Percentiles rank a stretch among this genome's conserved stretches.
Conservation (phyloP, 2,329 filamentous ascomycete genomes). For the Nigrospora oryzae region DNA sequence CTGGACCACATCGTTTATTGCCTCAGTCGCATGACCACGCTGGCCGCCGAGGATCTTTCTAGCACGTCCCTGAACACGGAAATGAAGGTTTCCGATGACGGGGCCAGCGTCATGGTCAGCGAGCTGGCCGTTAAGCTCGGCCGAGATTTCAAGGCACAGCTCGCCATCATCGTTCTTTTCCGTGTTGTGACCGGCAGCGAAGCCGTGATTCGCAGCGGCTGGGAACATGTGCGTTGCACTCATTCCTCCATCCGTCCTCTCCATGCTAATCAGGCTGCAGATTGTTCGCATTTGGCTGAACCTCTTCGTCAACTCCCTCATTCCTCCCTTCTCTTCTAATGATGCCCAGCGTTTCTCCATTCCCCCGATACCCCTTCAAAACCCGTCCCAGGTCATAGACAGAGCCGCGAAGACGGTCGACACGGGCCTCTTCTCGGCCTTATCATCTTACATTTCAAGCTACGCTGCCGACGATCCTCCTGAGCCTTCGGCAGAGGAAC, state of each 20-base stretch:
- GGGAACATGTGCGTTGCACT: slow-evolving; percentile 58
- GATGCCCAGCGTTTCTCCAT: slow-evolving; percentile 60
- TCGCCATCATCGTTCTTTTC: slow-evolving; percentile 93
- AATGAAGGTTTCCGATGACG: slow-evolving; percentile 83
- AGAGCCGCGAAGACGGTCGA: slow-evolving; percentile 71
- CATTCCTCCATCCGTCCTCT: neutral
- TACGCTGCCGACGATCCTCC: slow-evolving; percentile 97
- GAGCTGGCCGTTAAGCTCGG: slow-evolving; percentile 95
- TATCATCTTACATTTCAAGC: slow-evolving; percentile 96
- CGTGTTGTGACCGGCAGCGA: slow-evolving; percentile 84
- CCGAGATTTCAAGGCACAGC: slow-evolving; percentile 83
- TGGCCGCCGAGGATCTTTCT: slow-evolving; percentile 66
- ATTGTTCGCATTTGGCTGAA: slow-evolving; percentile 90
- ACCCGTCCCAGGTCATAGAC: slow-evolving; percentile 87
- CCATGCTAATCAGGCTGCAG: slow-evolving; percentile 38
- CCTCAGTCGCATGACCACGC: slow-evolving; percentile 80
- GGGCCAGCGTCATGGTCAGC: slow-evolving; percentile 80
- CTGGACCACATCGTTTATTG: slow-evolving; percentile 90
- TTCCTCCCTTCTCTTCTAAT: slow-evolving; percentile 67
- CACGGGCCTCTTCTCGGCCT: slow-evolving; percentile 81
- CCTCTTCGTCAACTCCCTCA: slow-evolving; percentile 89
- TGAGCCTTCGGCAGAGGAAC: slow-evolving; percentile 92
- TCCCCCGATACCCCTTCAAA: slow-evolving; percentile 78
- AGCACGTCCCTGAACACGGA: slow-evolving; percentile 91
- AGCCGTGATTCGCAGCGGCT: slow-evolving; percentile 63